Evolutionary conservation across 202 grass and related monocot genomes (phyloP).

Genomic region (Digitaria exilis): DNA sequence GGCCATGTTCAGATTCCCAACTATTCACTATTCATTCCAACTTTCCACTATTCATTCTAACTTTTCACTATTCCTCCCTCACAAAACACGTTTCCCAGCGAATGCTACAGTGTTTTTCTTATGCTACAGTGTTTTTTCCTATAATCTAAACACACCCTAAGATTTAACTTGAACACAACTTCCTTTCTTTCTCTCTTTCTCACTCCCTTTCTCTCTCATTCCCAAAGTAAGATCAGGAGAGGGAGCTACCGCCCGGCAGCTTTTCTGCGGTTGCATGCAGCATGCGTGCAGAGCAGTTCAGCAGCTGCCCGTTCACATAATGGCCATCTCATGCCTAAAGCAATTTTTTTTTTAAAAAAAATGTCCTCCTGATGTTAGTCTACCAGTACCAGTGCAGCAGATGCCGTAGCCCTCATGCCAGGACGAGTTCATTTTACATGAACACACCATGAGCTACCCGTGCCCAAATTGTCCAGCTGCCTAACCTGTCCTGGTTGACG

Average conservation of each 20-base stretch:
- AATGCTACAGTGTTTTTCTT: no score
- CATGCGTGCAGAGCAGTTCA: constrained; percentile 29
- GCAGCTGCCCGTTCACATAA: constrained; percentile 39
- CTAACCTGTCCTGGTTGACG: constrained; percentile 23
- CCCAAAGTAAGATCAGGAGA: constrained; percentile 17
- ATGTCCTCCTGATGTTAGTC: background rate
- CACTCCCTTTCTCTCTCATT: background rate
- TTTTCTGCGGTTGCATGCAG: constrained; percentile 31
- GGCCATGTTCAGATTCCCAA: no score
- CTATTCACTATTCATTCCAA: no score
- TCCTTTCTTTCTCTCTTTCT: background rate
- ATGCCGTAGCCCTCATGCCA: constrained; percentile 7
- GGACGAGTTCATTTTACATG: background rate
- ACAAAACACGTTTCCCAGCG: no score
- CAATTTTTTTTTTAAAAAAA: no score
- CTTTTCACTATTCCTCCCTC: no score
- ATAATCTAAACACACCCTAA: no score
- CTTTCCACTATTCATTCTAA: no score
- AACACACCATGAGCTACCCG: constrained; percentile 46
- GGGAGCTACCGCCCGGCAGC: background rate
- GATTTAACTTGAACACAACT: constrained; percentile 10
- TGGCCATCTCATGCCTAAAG: constrained; percentile 49
- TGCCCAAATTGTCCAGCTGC: constrained; percentile 29
- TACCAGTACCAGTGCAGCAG: background rate
- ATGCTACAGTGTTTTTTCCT: no score